Conservation (phyloP, 225 moss, liverwort and hornwort species). For the Pleurozium schreberi region DNA sequence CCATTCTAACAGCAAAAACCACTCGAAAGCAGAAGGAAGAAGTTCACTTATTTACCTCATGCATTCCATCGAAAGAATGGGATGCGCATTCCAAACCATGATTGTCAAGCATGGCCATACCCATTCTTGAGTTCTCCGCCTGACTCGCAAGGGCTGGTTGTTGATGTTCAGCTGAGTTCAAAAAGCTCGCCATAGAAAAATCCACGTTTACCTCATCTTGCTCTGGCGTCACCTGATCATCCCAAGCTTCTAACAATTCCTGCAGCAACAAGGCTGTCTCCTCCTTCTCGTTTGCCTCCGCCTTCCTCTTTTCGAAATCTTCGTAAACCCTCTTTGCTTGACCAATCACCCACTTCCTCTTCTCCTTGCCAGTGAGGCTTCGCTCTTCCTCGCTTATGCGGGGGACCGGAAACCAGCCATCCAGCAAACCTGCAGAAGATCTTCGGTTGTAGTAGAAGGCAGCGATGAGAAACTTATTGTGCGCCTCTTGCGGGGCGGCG, state of each 20-base stretch:
- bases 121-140: background rate
- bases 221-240: fast-evolving
- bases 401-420: too few species aligned
- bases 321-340: background rate
- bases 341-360: background rate
- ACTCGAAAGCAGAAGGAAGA: background rate
- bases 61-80: background rate
- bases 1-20: fast-evolving
- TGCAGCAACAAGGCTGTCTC: background rate
- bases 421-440: too few species aligned
- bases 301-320: background rate
- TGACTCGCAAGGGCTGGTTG: background rate
- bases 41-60: background rate
- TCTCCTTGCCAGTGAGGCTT: background rate
- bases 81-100: background rate
- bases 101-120: background rate
- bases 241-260: background rate
- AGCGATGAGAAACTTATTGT: background rate
- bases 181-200: fast-evolving
- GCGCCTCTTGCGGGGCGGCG: background rate
- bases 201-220: background rate
- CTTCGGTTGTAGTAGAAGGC: background rate
- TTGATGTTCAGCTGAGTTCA: background rate
- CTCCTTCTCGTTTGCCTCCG: background rate
- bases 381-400: too few species aligned